A percentile compares a stretch with the other conserved stretches of the same genome.
Evolutionary conservation across 352 stramenopile species (phyloP).

Genomic region (Phytophthora quininea): DNA sequence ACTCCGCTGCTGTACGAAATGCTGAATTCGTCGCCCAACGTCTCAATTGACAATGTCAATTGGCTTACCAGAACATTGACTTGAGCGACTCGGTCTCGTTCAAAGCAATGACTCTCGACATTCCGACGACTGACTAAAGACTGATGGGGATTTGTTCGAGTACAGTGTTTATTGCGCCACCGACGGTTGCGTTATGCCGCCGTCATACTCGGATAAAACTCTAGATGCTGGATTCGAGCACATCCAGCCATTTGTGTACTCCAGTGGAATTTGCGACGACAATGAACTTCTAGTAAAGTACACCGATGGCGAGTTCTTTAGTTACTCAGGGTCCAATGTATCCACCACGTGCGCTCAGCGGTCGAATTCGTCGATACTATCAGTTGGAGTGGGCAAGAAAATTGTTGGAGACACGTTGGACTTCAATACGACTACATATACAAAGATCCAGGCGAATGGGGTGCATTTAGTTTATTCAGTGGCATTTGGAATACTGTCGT

Average conservation of each 20-base stretch:
- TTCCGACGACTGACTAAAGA: neutral
- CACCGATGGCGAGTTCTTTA: neutral
- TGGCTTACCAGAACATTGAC: constrained; percentile 5
- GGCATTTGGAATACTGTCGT: constrained; percentile 30
- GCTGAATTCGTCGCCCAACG: constrained; percentile 1
- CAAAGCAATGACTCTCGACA: constrained; percentile 30
- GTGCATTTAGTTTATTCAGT: constrained; percentile 23
- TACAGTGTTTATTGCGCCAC: neutral
- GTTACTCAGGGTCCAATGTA: neutral
- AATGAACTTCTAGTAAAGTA: constrained; percentile 10
- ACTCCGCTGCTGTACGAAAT: constrained; percentile 1
- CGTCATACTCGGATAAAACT: neutral
- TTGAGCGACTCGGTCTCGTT: constrained; percentile 20
- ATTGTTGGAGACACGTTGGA: constrained; percentile 1
- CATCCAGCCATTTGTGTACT: constrained; percentile 15
- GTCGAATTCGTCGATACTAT: constrained; percentile 15
- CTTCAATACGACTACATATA: neutral
- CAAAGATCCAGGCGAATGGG: neutral
- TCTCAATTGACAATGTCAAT: constrained; percentile 1
- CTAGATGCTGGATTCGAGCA: neutral
- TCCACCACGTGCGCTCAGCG: neutral
- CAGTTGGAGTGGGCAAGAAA: constrained; percentile 6
- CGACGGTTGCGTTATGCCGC: constrained; percentile 3
- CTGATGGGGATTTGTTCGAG: constrained; percentile 3
- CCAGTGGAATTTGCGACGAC: constrained; percentile 12